Evolutionary conservation across 768 basidiomycete genomes (phyloP).

Genomic region (Rhizopogon roseolus): DNA sequence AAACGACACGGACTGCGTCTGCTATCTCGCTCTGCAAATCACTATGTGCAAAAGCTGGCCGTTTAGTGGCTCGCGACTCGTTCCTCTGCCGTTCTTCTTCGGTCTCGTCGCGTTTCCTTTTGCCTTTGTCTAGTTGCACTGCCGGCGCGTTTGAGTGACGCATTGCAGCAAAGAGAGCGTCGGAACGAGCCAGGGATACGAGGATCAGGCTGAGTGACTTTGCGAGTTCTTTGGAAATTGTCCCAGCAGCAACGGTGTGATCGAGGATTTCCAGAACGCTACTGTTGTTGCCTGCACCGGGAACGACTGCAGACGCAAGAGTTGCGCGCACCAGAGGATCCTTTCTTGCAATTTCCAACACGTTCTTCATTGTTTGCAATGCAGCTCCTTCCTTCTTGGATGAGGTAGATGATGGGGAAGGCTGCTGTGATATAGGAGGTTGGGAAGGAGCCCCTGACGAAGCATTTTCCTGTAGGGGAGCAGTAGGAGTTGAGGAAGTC

Average conservation of each 20-base stretch:
- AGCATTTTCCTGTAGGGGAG: neutral
- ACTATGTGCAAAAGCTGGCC: conserved; percentile 38
- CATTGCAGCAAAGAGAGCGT: conserved; percentile 58
- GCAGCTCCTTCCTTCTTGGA: conserved; percentile 52
- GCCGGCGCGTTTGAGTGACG: conserved; percentile 60
- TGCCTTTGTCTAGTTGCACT: conserved; percentile 64
- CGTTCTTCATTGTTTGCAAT: conserved; percentile 58
- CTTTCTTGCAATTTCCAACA: conserved; percentile 52
- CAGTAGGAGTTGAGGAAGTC: neutral
- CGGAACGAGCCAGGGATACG: conserved; percentile 63
- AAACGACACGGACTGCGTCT: conserved; percentile 56
- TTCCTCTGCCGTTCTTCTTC: conserved; percentile 26
- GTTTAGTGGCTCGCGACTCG: conserved; percentile 34
- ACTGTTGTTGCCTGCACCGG: conserved; percentile 35
- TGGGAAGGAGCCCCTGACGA: neutral
- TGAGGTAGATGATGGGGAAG: neutral
- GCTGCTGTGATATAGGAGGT: neutral
- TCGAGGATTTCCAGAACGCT: conserved; percentile 56
- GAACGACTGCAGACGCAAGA: conserved; percentile 48
- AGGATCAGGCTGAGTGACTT: conserved; percentile 55
- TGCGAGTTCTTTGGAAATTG: conserved; percentile 49
- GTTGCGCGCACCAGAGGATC: conserved; percentile 53
- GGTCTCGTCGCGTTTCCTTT: conserved; percentile 64
- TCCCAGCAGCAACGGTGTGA: conserved; percentile 40
- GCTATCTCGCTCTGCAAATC: conserved; percentile 53